Percentiles rank a stretch among this genome's conserved stretches.
phyloP scores from a whole-genome alignment of 371 early-diverging fungal genomes.

The Thermomucor indicae-seudaticae region DNA sequence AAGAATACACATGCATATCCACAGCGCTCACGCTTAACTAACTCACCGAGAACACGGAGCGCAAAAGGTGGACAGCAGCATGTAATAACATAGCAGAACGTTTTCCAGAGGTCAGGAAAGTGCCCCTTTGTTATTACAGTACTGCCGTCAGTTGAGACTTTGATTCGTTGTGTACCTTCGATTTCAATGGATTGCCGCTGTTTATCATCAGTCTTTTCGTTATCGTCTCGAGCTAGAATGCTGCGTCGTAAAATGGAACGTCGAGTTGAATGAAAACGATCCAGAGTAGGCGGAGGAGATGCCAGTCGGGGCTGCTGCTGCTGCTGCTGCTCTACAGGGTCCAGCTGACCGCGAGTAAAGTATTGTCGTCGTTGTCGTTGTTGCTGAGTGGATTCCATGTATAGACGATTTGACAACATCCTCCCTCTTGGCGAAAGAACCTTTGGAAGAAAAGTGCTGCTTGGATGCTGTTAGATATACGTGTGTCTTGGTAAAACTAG shows the following conservation, averaged over 20 bases:
- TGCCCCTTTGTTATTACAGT: not conserved
- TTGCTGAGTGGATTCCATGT: no score
- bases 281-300: not conserved
- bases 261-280: conserved; percentile 6
- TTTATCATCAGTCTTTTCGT: not conserved
- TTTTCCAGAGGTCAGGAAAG: conserved; percentile 25
- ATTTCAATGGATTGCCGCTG: not conserved
- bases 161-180: not conserved
- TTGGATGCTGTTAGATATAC: no score
- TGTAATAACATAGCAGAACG: conserved; percentile 51
- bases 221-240: conserved; percentile 12
- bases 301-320: conserved; percentile 1
- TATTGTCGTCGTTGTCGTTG: no score
- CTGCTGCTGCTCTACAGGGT: no score
- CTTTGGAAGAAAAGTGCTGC: no score
- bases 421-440: no score
- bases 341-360: no score
- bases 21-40: no score
- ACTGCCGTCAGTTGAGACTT: not conserved
- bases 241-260: conserved; percentile 15
- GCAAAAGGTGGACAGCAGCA: conserved; percentile 49
- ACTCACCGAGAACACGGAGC: not conserved
- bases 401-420: no score
- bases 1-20: no score
- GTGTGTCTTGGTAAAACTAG: no score